Percentiles rank a stretch among this genome's conserved stretches.
Evolutionary conservation across 1,284 basidiomycete genomes (phyloP).

Genomic region (Schizophyllum amplum): DNA sequence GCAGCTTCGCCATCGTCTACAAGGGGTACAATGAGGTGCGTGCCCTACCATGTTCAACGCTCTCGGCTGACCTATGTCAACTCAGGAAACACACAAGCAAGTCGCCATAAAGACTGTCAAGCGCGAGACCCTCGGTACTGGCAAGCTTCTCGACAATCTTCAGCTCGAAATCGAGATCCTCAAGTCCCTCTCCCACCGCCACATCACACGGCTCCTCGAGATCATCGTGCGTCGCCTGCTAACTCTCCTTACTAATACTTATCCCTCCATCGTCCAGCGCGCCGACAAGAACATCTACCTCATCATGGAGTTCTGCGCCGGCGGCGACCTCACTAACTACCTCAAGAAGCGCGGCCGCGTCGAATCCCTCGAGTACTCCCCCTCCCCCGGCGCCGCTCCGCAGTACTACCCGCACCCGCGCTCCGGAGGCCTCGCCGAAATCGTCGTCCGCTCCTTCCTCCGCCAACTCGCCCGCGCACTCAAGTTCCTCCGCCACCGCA

Average conservation of each 20-base stretch:
- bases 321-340: constrained; percentile 92
- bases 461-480: constrained; percentile 91
- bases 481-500: constrained; percentile 83
- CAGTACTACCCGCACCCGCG: constrained; percentile 88
- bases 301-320: constrained; percentile 96
- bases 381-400: constrained; percentile 56
- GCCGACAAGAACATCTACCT: constrained; percentile 93
- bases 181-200: constrained; percentile 87
- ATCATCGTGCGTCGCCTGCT: constrained; percentile 61
- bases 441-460: constrained; percentile 88
- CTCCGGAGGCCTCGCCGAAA: constrained; percentile 86
- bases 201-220: constrained; percentile 90
- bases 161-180: constrained; percentile 97
- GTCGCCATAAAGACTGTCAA: constrained; percentile 97
- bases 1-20: constrained; percentile 95
- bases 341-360: constrained; percentile 91
- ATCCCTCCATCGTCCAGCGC: constrained; percentile 44
- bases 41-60: neutral
- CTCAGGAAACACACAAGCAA: constrained; percentile 63
- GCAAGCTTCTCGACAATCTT: constrained; percentile 94
- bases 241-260: neutral
- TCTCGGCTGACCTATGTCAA: constrained; percentile 11
- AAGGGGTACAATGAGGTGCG: constrained; percentile 73
- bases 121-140: constrained; percentile 71
- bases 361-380: constrained; percentile 75